Evolutionary conservation across 2,329 filamentous ascomycete genomes (phyloP).

Genomic region (Ophiostoma populinum): DNA sequence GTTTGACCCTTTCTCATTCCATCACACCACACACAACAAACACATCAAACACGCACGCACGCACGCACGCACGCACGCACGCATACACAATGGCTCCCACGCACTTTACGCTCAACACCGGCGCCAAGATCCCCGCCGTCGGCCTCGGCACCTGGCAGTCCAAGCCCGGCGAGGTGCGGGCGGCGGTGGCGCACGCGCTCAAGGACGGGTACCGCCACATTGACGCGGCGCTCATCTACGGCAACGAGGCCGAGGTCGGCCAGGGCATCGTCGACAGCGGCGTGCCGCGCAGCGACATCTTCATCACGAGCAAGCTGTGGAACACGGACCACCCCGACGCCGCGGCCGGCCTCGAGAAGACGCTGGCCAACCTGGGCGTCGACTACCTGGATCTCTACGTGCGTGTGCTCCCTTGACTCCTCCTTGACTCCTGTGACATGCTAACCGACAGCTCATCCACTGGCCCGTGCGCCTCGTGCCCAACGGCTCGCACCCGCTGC

Average conservation of each 20-base stretch:
- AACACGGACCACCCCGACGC: slow-evolving; percentile 39
- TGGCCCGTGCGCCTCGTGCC: slow-evolving; percentile 20
- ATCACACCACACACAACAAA: too few species aligned
- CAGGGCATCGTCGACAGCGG: slow-evolving; percentile 27
- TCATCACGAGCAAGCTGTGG: slow-evolving; percentile 45
- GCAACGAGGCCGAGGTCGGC: slow-evolving; percentile 18
- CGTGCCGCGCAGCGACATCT: slow-evolving; percentile 28
- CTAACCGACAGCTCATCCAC: too few species aligned
- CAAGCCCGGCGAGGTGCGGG: slow-evolving; percentile 1
- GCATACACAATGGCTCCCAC: slow-evolving; percentile 3
- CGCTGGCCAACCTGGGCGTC: slow-evolving; percentile 24
- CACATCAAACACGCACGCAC: too few species aligned
- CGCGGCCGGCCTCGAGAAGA: slow-evolving; percentile 24
- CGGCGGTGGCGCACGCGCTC: slow-evolving; percentile 7
- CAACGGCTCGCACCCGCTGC: slow-evolving; percentile 4
- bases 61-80: too few species aligned
- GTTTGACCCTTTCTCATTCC: too few species aligned
- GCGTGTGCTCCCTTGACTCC: slow-evolving; percentile 24
- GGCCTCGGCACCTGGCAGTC: slow-evolving; percentile 21
- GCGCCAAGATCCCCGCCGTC: slow-evolving; percentile 39
- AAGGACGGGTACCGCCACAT: slow-evolving; percentile 10
- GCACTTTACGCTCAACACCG: slow-evolving; percentile 26
- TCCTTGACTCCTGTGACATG: too few species aligned
- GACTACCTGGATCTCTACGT: slow-evolving; percentile 32
- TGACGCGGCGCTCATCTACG: slow-evolving; percentile 9